phyloP scores from a whole-genome alignment of 805 yeast species.

The Grigorovia humatica region DNA sequence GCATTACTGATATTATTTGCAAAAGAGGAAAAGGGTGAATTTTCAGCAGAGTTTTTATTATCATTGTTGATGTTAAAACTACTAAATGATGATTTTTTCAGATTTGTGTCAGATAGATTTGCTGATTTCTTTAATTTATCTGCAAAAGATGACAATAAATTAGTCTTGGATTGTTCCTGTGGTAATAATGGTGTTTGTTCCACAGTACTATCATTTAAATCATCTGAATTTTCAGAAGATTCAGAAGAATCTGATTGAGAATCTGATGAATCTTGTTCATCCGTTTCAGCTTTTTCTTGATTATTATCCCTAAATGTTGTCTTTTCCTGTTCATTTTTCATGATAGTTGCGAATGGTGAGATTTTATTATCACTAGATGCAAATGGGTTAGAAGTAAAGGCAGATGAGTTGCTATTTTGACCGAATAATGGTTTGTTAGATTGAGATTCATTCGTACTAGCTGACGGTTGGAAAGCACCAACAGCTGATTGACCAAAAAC shows the following conservation, averaged over 20 bases:
- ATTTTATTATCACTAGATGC: conserved; percentile 2
- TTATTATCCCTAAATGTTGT: too few species aligned
- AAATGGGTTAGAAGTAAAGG: conserved; percentile 1
- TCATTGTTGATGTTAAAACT: background rate
- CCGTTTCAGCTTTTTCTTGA: background rate
- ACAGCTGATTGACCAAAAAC: conserved; percentile 1
- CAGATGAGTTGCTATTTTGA: too few species aligned
- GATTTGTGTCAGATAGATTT: conserved; percentile 9
- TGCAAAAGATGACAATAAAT: conserved; percentile 15
- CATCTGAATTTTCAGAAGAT: conserved; percentile 1
- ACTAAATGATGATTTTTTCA: conserved; percentile 3
- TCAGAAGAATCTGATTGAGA: conserved; percentile 1
- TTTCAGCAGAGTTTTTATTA: background rate
- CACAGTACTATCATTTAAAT: conserved; percentile 16
- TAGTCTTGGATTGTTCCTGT: background rate
- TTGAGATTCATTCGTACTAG: too few species aligned
- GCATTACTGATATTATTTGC: conserved; percentile 12
- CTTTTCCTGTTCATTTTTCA: background rate
- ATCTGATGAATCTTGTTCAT: background rate
- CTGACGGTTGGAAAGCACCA: background rate
- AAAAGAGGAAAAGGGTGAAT: conserved; percentile 22
- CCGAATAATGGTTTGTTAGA: too few species aligned
- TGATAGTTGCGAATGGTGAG: conserved; percentile 9
- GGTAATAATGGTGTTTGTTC: conserved; percentile 13
- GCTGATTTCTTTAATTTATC: conserved; percentile 23